Evolutionary conservation across 495 filamentous ascomycete species (phyloP).

Genomic region (Sordaria brevicollis): DNA sequence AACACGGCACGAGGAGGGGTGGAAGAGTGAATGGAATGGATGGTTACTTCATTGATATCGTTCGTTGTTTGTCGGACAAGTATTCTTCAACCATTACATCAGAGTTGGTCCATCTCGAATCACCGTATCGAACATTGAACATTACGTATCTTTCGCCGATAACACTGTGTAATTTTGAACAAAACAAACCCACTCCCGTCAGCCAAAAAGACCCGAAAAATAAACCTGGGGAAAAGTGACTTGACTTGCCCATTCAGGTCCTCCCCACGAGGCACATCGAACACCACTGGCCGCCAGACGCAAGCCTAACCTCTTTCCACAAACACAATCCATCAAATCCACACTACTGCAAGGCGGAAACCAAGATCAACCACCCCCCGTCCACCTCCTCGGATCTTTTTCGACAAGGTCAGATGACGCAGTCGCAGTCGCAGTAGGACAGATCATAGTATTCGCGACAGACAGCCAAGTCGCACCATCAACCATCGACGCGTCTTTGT

Average conservation of each 20-base stretch:
- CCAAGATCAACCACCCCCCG: not conserved
- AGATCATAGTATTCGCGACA: too few relatives aligned
- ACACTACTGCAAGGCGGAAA: not conserved
- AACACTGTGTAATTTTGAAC: not conserved
- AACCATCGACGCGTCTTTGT: not conserved
- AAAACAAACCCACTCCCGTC: not conserved
- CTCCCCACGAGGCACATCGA: not conserved
- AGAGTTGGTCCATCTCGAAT: not conserved
- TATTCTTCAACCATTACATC: not conserved
- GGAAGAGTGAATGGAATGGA: not conserved
- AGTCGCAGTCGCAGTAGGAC: too few relatives aligned
- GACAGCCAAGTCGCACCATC: not conserved
- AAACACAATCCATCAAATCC: not conserved
- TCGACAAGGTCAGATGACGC: not conserved
- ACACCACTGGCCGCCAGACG: not conserved
- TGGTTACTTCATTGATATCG: not conserved
- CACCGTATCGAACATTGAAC: not conserved
- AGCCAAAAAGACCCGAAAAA: not conserved
- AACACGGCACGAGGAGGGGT: not conserved
- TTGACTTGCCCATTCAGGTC: too few relatives aligned
- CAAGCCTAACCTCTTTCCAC: not conserved
- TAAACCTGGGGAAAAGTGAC: not conserved
- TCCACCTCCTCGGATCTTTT: not conserved
- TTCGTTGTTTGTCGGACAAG: not conserved
- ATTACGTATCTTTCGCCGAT: not conserved